A percentile compares a stretch with the other conserved stretches of the same genome.
Conservation (phyloP, 169 alveolate species). For the Babesia divergens region DNA sequence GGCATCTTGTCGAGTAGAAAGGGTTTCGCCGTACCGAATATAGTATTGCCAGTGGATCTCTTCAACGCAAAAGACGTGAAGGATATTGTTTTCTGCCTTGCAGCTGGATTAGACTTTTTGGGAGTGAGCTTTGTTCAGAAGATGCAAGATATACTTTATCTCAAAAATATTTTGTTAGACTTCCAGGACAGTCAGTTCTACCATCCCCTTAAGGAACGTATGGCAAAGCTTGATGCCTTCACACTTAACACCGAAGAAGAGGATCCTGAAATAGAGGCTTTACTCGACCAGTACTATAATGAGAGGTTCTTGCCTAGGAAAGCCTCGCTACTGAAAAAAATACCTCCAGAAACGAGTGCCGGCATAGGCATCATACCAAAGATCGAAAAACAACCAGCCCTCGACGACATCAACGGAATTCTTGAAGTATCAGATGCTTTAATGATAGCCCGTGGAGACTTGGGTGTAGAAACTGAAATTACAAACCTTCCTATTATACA, state of each 20-base stretch:
- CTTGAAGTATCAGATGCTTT: constrained; percentile 91
- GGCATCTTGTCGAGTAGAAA: constrained; percentile 76
- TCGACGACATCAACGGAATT: constrained; percentile 87
- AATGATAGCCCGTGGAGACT: constrained; percentile 98
- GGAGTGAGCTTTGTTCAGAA: constrained; percentile 77
- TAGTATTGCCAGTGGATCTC: constrained; percentile 73
- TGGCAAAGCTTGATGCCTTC: constrained; percentile 8
- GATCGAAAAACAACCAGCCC: constrained; percentile 93
- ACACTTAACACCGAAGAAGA: constrained; percentile 21
- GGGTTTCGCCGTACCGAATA: constrained; percentile 81
- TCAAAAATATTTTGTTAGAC: constrained; percentile 69
- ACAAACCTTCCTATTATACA: constrained; percentile 89
- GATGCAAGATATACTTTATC: constrained; percentile 66
- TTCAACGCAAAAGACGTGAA: constrained; percentile 75
- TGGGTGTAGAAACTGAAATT: constrained; percentile 95
- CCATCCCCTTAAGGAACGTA: constrained; percentile 34
- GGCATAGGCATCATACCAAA: constrained; percentile 86
- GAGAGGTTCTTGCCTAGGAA: constrained; percentile 65
- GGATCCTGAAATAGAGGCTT: constrained; percentile 56
- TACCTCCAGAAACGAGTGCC: constrained; percentile 34
- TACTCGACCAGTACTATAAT: constrained; percentile 51
- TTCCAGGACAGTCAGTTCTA: constrained; percentile 54
- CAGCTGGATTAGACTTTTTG: constrained; percentile 69
- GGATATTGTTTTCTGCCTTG: constrained; percentile 77
- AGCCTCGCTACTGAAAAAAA: constrained; percentile 17